phyloP scores from a whole-genome alignment of 202 grass and related monocot species.

The Saccharum hybrid region DNA sequence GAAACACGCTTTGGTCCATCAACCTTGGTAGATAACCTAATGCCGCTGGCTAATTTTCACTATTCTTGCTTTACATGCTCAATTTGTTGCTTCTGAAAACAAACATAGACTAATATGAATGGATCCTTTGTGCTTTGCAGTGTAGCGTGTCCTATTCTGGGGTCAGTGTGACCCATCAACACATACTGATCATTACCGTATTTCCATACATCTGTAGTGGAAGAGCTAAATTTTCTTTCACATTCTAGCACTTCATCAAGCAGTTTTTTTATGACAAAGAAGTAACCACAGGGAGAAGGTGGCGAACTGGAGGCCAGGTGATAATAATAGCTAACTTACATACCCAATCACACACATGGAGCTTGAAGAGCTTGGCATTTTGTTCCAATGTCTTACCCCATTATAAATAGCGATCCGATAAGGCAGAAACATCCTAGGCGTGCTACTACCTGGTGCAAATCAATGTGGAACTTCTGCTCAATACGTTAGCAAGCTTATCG shows the following conservation, averaged over 20 bases:
- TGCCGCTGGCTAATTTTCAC: background rate
- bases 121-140: too few species aligned
- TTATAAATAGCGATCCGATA: background rate
- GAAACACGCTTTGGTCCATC: background rate
- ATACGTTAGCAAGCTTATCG: background rate
- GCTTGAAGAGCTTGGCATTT: background rate
- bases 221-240: background rate
- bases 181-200: background rate
- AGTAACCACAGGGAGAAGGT: background rate
- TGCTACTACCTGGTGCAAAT: constrained; percentile 10
- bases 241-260: background rate
- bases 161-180: background rate
- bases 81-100: background rate
- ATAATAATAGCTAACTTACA: background rate
- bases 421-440: background rate
- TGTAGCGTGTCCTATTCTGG: background rate
- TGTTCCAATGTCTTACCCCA: background rate
- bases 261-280: background rate
- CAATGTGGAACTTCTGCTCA: background rate
- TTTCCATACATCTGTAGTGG: background rate
- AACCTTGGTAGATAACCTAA: constrained; percentile 4
- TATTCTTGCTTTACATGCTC: background rate
- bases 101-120: background rate
- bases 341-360: background rate
- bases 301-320: background rate